A percentile compares a stretch with the other conserved stretches of the same genome.
phyloP scores from a whole-genome alignment of 1,284 basidiomycete species.

The Sanghuangporus sanghuang region DNA sequence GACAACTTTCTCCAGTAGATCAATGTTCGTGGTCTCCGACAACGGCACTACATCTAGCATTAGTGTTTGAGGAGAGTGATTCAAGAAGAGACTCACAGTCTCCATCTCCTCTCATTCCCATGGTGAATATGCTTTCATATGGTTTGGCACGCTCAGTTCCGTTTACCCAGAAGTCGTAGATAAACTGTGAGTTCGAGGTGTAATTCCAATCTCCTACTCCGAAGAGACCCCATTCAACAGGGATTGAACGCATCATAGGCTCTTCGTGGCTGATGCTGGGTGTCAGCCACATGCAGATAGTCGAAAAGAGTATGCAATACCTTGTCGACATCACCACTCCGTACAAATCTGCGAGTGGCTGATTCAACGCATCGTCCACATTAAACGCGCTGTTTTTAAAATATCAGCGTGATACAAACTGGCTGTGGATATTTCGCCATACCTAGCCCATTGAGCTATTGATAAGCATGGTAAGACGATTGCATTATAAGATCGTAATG shows the following conservation, averaged over 20 bases:
- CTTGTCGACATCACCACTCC: slow-evolving; percentile 69
- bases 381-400: slow-evolving; percentile 51
- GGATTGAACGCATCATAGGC: slow-evolving; percentile 59
- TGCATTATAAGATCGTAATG: neutral
- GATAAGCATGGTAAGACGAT: neutral
- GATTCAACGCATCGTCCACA: slow-evolving; percentile 63
- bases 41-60: slow-evolving; percentile 40
- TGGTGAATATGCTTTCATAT: slow-evolving; percentile 56
- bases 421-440: neutral
- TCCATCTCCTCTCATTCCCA: slow-evolving; percentile 64
- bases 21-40: slow-evolving; percentile 42
- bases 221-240: slow-evolving; percentile 54
- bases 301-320: slow-evolving; percentile 23
- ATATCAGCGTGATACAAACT: neutral
- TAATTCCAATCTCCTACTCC: slow-evolving; percentile 60
- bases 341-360: slow-evolving; percentile 57
- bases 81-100: slow-evolving; percentile 35
- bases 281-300: neutral
- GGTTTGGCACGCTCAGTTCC: slow-evolving; percentile 51
- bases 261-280: slow-evolving; percentile 47
- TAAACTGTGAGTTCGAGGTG: slow-evolving; percentile 41
- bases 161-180: slow-evolving; percentile 55
- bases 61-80: neutral
- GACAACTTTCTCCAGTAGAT: slow-evolving; percentile 50
- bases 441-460: neutral